Conservation (phyloP, 2,329 filamentous ascomycete genomes). For the Calonectria pseudoreteaudii region DNA sequence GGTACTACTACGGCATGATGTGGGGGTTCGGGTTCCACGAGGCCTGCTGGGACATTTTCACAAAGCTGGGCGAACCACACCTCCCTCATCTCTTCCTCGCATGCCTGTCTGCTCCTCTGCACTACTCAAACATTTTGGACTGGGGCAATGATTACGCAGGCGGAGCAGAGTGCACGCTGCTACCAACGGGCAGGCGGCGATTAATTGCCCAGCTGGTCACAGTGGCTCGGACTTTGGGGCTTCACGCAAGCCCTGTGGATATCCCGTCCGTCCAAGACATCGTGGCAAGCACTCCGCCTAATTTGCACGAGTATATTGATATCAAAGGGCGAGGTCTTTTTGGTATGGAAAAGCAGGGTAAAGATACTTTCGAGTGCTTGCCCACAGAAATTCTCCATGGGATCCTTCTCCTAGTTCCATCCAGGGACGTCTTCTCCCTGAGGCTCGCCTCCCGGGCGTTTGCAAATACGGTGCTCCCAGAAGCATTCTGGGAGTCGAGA, state of each 20-base stretch:
- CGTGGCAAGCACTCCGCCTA: background rate
- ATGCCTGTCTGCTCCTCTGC: constrained; percentile 26
- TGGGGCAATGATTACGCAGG: constrained; percentile 30
- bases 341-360: background rate
- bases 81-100: background rate
- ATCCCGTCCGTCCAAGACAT: background rate
- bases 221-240: background rate
- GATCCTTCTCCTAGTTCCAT: constrained; percentile 4
- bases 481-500: constrained; percentile 28
- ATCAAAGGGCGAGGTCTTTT: background rate
- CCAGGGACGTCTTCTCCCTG: constrained; percentile 10
- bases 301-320: background rate
- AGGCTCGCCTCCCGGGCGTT: constrained; percentile 17
- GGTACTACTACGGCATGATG: background rate
- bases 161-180: background rate
- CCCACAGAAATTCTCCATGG: constrained; percentile 17
- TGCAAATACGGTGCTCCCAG: constrained; percentile 7
- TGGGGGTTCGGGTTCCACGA: constrained; percentile 32
- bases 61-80: background rate
- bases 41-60: constrained; percentile 24
- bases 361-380: constrained; percentile 12
- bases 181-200: background rate
- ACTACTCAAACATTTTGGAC: constrained; percentile 1
- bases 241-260: background rate
- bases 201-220: background rate